Evolutionary conservation across 2,329 filamentous ascomycete species (phyloP).

Genomic region (Beauveria scarabaeidicola): DNA sequence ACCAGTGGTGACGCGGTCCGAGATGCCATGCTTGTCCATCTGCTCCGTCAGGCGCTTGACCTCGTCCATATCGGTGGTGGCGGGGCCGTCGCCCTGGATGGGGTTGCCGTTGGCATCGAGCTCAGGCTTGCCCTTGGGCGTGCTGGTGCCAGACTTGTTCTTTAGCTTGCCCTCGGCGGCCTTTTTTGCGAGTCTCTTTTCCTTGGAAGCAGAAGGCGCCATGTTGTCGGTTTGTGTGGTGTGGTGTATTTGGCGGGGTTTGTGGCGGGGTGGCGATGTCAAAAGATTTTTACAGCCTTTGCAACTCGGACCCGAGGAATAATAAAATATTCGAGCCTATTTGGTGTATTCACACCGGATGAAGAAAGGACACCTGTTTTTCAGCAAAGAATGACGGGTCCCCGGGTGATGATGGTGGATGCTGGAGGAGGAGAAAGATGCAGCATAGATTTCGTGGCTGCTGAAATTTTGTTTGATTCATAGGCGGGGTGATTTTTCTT

Average conservation of each 20-base stretch:
- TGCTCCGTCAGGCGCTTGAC: slow-evolving; percentile 84
- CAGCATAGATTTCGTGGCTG: slow-evolving; percentile 8
- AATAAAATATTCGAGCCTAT: slow-evolving; percentile 5
- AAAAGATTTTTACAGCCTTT: neutral
- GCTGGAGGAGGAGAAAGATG: slow-evolving; percentile 8
- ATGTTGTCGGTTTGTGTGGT: slow-evolving; percentile 36
- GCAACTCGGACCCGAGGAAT: slow-evolving; percentile 1
- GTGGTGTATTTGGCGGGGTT: slow-evolving; percentile 12
- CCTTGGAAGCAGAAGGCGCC: slow-evolving; percentile 63
- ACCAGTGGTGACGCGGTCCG: slow-evolving; percentile 96
- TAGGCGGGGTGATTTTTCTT: slow-evolving; percentile 34
- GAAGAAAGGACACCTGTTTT: neutral
- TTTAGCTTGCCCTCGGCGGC: slow-evolving; percentile 60
- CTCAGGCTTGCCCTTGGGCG: slow-evolving; percentile 59
- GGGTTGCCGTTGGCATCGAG: slow-evolving; percentile 55
- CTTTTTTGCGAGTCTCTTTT: slow-evolving; percentile 64
- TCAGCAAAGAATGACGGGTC: slow-evolving; percentile 7
- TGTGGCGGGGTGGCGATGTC: neutral
- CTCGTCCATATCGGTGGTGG: slow-evolving; percentile 61
- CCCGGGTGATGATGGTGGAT: slow-evolving; percentile 14
- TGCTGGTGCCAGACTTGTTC: slow-evolving; percentile 66
- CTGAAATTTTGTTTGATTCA: slow-evolving; percentile 13
- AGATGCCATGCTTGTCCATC: slow-evolving; percentile 92
- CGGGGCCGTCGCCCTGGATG: slow-evolving; percentile 51
- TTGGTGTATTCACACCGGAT: neutral